Percentiles rank a stretch among this genome's conserved stretches.
phyloP scores from a whole-genome alignment of 177 flowering plant genomes.

The Vitis hybrid region DNA sequence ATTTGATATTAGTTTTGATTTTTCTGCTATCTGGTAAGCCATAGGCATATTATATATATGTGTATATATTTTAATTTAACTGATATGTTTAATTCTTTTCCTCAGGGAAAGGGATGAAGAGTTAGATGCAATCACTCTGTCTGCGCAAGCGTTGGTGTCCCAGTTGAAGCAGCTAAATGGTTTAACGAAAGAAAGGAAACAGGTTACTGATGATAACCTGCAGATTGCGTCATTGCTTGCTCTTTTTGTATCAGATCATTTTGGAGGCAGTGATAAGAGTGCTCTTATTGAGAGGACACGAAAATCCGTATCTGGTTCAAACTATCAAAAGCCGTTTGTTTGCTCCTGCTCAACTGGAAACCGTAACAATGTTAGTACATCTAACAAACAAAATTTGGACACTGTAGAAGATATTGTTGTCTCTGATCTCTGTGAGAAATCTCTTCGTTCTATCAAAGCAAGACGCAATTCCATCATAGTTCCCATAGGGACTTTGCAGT shows the following conservation, averaged over 20 bases:
- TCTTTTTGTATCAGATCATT: constrained; percentile 88
- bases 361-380: constrained; percentile 17
- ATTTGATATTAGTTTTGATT: background rate
- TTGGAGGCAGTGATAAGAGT: constrained; percentile 90
- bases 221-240: constrained; percentile 86
- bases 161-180: constrained; percentile 45
- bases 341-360: constrained; percentile 87
- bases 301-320: constrained; percentile 76
- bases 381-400: constrained; percentile 22
- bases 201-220: constrained; percentile 40
- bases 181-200: constrained; percentile 23
- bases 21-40: background rate
- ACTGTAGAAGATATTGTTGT: constrained; percentile 47
- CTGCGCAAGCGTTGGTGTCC: constrained; percentile 68
- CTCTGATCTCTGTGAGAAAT: constrained; percentile 70
- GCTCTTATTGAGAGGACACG: constrained; percentile 49
- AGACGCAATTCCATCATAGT: constrained; percentile 70
- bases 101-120: constrained; percentile 75
- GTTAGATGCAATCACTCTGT: constrained; percentile 62
- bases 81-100: constrained; percentile 3
- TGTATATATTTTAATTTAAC: background rate
- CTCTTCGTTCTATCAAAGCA: constrained; percentile 62
- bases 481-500: constrained; percentile 78
- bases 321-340: constrained; percentile 78
- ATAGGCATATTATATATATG: background rate